These are phyloP conservation scores for Sechiopsis laciniata DNA, from an alignment of 306 rosid genomes.

Conservation along the genomic window DNA sequence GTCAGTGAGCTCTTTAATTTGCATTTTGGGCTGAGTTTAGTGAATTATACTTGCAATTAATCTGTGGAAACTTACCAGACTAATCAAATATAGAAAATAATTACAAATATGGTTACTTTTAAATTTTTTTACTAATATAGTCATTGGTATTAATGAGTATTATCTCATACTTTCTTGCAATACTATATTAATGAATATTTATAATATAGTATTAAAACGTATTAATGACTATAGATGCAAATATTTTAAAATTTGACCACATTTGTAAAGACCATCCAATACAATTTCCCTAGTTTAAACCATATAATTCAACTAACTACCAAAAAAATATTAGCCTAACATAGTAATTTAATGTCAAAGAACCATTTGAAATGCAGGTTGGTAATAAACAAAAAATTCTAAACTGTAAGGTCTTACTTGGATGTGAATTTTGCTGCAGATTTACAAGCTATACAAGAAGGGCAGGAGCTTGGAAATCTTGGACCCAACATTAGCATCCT, in stretches of 20 bases:
- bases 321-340: conserved; percentile 30
- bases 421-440: conserved; percentile 32
- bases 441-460: conserved; percentile 81
- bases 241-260: no score
- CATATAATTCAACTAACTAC: not conserved
- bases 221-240: no score
- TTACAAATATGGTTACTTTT: no score
- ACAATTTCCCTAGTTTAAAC: not conserved
- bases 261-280: no score
- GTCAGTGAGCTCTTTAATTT: not conserved
- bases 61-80: not conserved
- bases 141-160: no score
- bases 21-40: not conserved
- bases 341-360: conserved; percentile 13
- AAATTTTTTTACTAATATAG: no score
- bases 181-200: no score
- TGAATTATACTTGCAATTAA: conserved; percentile 18
- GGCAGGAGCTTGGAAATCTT: conserved; percentile 65
- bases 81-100: no score
- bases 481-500: conserved; percentile 48
- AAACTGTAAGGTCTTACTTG: not conserved
- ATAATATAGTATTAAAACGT: no score
- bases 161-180: no score
- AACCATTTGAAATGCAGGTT: not conserved
- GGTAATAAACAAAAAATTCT: not conserved